Base-by-base conservation (phyloP, 1,284 basidiomycete species). In the Cryptococcus sp. region DNA sequence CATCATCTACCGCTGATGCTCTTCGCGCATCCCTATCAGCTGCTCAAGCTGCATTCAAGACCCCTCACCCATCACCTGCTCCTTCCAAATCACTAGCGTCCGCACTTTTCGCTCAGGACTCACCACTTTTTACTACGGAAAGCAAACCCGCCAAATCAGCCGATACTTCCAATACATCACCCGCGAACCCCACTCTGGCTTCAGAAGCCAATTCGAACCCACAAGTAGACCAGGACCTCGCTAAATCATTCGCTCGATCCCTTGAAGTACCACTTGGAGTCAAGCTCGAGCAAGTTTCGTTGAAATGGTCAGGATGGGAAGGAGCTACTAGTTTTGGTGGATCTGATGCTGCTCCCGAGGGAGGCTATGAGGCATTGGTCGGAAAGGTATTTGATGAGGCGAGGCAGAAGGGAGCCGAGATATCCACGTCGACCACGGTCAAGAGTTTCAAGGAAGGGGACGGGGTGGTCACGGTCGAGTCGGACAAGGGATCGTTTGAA, bases 201-300 rank as follows among this genome's bases (percentile, higher is more conserved):
- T 48, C 55, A 9, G 24, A 48, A 16, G 28, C 57, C 2, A 48
- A 44, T 23, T 14, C 45, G 1, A 21, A 49, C 18, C 41, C 55
- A 0, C 42, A 56, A n/a, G 25, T 28, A 7, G 61, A 68, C 50
- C 55, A 57, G 39, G 41, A 56, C 14, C 60, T 69, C 0, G 72
- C 70, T 1, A 50, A 60, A 14, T 67, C 64, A 7, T 60, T 79
- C 28, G 77, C 78, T 0, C 63, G 79, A 28, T 72, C 73, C 40
- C 66, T 77, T 28, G 78, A 80, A 52, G 70, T 79, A 16, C 76
- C 77, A 0, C 65, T 79, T 0, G 79, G 79, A 2, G 65, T 77
- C 43, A 69, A 70, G 52, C 69, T 79, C 7, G 77, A 79, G 54
- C 58, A 72, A 4, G 70, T 70, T 11, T 66, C 65, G 1, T 61